Evolutionary conservation across 148 eudicot genomes (phyloP).

Genomic region (Tetragonia tetragonoides): DNA sequence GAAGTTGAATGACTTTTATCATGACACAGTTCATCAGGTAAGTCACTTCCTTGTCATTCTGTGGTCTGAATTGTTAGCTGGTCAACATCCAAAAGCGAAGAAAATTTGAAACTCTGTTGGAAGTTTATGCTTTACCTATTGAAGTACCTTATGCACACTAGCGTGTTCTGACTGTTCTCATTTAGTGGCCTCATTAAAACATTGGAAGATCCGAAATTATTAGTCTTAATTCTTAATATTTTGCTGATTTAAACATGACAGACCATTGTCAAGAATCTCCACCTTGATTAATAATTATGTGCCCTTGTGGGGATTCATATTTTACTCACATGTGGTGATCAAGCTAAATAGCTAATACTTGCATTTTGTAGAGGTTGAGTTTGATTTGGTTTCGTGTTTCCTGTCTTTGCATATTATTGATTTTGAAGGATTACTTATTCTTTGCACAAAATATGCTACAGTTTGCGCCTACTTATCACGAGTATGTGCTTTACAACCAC

Average conservation of each 20-base stretch:
- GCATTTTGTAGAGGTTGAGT: too few species aligned
- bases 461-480: slow-evolving; percentile 99
- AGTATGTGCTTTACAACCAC: slow-evolving; percentile 91
- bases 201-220: too few species aligned
- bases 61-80: neutral
- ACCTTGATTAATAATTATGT: too few species aligned
- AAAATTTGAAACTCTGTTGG: neutral
- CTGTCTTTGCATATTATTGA: neutral
- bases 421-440: slow-evolving; percentile 4
- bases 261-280: too few species aligned
- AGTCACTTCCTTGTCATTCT: neutral
- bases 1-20: slow-evolving; percentile 88
- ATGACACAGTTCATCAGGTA: slow-evolving; percentile 98
- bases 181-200: too few species aligned
- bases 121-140: neutral
- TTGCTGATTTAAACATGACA: too few species aligned
- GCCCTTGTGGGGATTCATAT: too few species aligned
- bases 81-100: neutral
- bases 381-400: neutral
- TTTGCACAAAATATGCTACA: slow-evolving; percentile 26
- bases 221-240: too few species aligned
- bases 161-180: too few species aligned
- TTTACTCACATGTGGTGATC: too few species aligned
- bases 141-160: neutral
- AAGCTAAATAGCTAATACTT: too few species aligned